Base-by-base conservation (phyloP, 2,329 filamentous ascomycete species). In the Penicillium sp. region DNA sequence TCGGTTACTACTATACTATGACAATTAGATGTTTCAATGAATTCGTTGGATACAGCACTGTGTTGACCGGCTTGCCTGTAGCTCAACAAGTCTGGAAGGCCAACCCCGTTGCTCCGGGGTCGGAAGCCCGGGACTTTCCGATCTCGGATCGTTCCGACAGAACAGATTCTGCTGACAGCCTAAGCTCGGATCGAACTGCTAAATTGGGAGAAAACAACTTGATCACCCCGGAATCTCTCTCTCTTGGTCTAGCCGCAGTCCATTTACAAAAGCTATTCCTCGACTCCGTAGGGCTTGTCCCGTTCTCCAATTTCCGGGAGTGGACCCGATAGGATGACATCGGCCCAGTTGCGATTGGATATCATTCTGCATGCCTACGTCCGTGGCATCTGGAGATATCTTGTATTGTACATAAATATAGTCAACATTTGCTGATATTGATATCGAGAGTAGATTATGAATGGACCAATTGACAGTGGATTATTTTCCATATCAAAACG, bases 221-320 rank as follows among this genome's bases (percentile, higher is more conserved):
- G 25, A 31, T 51, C 51, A 34, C 8, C 47, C 34, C 16, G 16
- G 40, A 58, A 51, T 33, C n/a, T 34, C 25, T 21, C 15, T 13
- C 33, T 16, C 25, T 15, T n/a, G 45, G 45, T 46, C 48, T 46
- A 41, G 55, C 50, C 39, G 19, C 10, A 41, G 47, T 60, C 61
- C 45, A 58, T 36, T 62, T 56, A 64, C 55, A 59, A 64, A 64
- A 60, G 43, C 53, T 23, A 40, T 33, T 5, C 3, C 15, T 13
- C 13, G 1, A 21, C 21, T 21, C 21, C 21, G 21, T 21, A 33
- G 11, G 31, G 31, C 15, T n/a, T 39, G 15, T 27, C 16, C 36
- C 38, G 5, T 23, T 29, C 25, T 27, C 41, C 16, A 13, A 13
- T 31, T 43, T 40, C 11, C 19, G 19, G 38, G 27, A 43, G 49